Evolutionary conservation across 805 yeast genomes (phyloP).

Genomic region (Saturnispora zaruensis): DNA sequence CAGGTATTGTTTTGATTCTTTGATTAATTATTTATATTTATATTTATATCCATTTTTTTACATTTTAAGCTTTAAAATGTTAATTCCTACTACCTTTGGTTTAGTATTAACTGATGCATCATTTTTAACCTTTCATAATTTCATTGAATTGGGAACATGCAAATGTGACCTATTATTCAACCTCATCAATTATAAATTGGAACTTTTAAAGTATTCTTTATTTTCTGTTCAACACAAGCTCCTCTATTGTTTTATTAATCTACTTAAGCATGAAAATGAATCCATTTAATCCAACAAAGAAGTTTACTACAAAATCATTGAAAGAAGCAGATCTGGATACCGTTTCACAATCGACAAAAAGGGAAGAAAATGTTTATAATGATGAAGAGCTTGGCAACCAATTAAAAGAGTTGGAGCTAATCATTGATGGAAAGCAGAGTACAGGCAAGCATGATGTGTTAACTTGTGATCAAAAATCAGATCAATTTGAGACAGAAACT

Average conservation of each 20-base stretch:
- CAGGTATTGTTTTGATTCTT: constrained; percentile 1
- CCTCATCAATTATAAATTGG: too few relatives aligned
- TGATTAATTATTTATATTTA: neutral
- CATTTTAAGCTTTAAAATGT: neutral
- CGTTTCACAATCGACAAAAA: neutral
- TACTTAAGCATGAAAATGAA: neutral
- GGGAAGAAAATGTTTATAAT: neutral
- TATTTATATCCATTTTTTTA: neutral
- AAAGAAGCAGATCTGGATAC: neutral
- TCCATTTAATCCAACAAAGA: neutral
- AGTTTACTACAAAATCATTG: neutral
- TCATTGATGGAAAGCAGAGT: neutral
- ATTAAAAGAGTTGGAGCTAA: neutral
- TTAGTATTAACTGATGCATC: neutral
- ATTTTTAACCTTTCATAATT: too few relatives aligned
- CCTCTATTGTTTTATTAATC: neutral
- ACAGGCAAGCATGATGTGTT: neutral
- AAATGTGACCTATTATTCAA: neutral
- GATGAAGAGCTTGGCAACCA: neutral
- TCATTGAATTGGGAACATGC: neutral
- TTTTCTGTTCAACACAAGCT: neutral
- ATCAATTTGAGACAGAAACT: neutral
- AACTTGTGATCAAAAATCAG: neutral
- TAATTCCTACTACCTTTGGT: neutral
- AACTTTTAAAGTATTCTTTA: neutral